phyloP scores from a whole-genome alignment of 805 yeast species.

The Wickerhamiella cacticola region DNA sequence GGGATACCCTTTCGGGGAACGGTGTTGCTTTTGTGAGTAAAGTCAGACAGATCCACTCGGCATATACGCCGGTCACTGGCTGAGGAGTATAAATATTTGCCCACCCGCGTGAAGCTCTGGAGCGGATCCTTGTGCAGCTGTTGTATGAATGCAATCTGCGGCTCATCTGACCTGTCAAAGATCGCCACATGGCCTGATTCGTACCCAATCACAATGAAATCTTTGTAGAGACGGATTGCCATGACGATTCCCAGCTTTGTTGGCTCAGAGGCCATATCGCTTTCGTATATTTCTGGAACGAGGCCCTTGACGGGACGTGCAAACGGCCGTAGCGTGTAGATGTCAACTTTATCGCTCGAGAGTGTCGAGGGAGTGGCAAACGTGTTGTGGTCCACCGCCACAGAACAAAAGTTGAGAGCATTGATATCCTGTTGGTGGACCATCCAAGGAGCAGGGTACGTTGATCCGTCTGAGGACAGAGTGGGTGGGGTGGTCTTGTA shows the following conservation, averaged over 20 bases:
- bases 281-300: slow-evolving; percentile 17
- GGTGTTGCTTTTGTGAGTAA: background rate
- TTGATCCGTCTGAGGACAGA: slow-evolving; percentile 16
- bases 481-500: slow-evolving; percentile 33
- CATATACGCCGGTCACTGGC: slow-evolving; percentile 6
- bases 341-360: slow-evolving; percentile 52
- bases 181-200: slow-evolving; percentile 56
- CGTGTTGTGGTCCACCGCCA: slow-evolving; percentile 34
- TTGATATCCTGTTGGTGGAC: slow-evolving; percentile 53
- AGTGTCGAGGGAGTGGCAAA: slow-evolving; percentile 52
- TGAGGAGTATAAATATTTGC: slow-evolving; percentile 6
- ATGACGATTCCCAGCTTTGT: slow-evolving; percentile 42
- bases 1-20: slow-evolving; percentile 9
- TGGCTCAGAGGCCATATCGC: slow-evolving; percentile 13
- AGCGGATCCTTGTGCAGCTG: slow-evolving; percentile 28
- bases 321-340: slow-evolving; percentile 35
- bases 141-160: slow-evolving; percentile 4
- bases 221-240: slow-evolving; percentile 45
- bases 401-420: slow-evolving; percentile 58
- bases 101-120: slow-evolving; percentile 21
- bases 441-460: slow-evolving; percentile 27
- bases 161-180: slow-evolving; percentile 13
- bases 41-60: background rate
- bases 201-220: slow-evolving; percentile 40
- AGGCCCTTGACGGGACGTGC: slow-evolving; percentile 19